Base-by-base conservation (phyloP, 371 early-diverging fungal species). In the Mortierella sp. region DNA sequence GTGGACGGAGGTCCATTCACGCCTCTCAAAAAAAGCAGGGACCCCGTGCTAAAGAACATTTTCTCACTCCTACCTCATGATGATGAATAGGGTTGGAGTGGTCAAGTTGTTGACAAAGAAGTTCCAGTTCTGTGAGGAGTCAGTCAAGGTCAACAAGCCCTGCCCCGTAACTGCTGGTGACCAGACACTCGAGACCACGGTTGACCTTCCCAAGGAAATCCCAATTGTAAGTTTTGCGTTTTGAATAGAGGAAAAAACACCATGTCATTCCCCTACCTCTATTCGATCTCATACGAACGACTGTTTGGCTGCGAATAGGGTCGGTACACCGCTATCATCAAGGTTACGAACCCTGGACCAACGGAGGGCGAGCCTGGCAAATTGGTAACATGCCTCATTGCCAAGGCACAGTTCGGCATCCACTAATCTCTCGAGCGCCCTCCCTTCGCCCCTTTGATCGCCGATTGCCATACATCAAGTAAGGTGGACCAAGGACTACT, bases 121-220 rank as follows among this genome's bases (percentile, higher is more conserved):
- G 38, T 66, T 82, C 53, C 84, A 91, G 76, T 82, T 88, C 63
- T 84, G 88, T 55, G 81, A 87, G 13, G 80, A 88, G 48, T 67
- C 79, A 1, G 70, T 66, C 56, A 78, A 87, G 48, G 65, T 87
- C 18, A 81, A 83, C 65, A 86, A 83, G 65, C 58, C 74, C 7
- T 90, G 90, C 58, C 90, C 90, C 30, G 64, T 90, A 47, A 62
- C 71, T 3, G 47, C 78, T 14, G 90, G 90, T 9, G 78, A 81
- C 0, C 72, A 86, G 9, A 38, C 34, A 2, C 60, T 88, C 18
- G 45, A 79, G 6, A 82, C 84, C 54, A 54, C 68, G 0, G 82
- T 90, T 27, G 82, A 80, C 28, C 78, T 90, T 23, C 90, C 90
- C 50, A 86, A 83, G 64, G 83, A 81, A 51, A 81, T 81, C 42